A percentile compares a stretch with the other conserved stretches of the same genome.
phyloP scores from a whole-genome alignment of 805 yeast genomes.

The Kuraishia floccosa region DNA sequence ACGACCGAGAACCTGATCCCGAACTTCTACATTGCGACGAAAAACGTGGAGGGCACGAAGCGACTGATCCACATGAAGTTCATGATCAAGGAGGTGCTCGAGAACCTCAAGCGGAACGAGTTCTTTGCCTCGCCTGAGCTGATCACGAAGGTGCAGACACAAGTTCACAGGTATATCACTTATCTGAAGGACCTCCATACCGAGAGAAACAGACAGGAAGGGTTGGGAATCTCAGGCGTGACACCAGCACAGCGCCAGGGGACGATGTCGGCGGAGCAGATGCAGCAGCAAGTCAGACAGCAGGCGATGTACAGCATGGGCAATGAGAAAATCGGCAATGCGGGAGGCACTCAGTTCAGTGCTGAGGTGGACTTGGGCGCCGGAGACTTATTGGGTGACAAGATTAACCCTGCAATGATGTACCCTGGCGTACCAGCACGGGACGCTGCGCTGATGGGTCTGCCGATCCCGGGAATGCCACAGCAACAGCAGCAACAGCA shows the following conservation, averaged over 20 bases:
- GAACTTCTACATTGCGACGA: constrained; percentile 65
- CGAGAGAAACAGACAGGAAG: no score
- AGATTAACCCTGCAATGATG: no score
- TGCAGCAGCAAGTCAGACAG: constrained; percentile 4
- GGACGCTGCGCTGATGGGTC: no score
- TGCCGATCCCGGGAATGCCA: constrained; percentile 3
- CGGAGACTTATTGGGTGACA: no score
- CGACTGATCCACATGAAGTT: constrained; percentile 68
- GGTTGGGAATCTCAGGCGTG: no score
- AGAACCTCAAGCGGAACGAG: constrained; percentile 50
- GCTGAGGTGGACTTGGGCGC: no score
- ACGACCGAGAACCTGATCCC: constrained; percentile 71
- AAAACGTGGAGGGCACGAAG: constrained; percentile 64
- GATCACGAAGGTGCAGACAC: constrained; percentile 56
- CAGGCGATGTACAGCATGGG: no score
- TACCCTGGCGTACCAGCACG: no score
- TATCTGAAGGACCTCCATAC: constrained; percentile 67
- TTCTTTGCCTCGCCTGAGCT: constrained; percentile 67
- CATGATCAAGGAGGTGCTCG: constrained; percentile 68
- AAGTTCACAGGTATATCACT: constrained; percentile 64
- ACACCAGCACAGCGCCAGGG: no score
- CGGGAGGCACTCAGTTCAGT: background rate
- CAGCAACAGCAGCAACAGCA: constrained; percentile 17
- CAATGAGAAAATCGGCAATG: background rate
- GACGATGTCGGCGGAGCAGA: constrained; percentile 2